Percentiles rank a stretch among this genome's conserved stretches.
Conservation (phyloP, 164 flowering plant species). For the Cinnamomum chago region DNA sequence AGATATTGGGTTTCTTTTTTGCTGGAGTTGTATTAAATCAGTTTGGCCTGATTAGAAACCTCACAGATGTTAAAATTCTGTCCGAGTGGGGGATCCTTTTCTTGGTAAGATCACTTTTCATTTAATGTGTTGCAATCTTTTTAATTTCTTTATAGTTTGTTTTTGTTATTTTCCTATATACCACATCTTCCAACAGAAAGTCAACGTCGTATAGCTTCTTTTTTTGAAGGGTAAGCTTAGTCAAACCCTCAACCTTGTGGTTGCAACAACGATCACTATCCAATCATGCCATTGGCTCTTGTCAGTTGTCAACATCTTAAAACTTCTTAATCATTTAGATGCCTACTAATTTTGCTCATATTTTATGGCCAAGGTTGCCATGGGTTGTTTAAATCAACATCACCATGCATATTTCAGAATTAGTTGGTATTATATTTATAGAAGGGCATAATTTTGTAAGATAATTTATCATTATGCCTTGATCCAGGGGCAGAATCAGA, state of each 20-base stretch:
- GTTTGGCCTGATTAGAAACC: slow-evolving; percentile 86
- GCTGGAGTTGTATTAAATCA: slow-evolving; percentile 95
- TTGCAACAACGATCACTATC: no score
- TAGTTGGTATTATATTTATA: background rate
- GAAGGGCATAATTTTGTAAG: no score
- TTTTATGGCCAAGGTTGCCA: background rate
- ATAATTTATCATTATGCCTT: no score
- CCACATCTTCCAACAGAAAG: no score
- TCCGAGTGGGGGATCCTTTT: slow-evolving; percentile 99
- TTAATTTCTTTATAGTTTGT: background rate
- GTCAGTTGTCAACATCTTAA: no score
- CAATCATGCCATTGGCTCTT: no score
- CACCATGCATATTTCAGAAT: background rate
- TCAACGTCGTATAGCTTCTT: no score
- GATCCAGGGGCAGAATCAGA: no score
- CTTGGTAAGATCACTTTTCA: slow-evolving; percentile 55
- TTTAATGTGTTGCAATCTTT: no score
- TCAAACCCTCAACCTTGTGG: no score
- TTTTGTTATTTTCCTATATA: background rate
- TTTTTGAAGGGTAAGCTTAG: no score
- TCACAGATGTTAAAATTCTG: slow-evolving; percentile 89
- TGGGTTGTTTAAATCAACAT: no score
- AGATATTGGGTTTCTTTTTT: slow-evolving; percentile 98
- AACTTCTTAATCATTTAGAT: background rate
- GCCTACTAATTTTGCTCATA: background rate